phyloP scores from a whole-genome alignment of 192 early-diverging fungal species.

The Umbelopsis sp. region DNA sequence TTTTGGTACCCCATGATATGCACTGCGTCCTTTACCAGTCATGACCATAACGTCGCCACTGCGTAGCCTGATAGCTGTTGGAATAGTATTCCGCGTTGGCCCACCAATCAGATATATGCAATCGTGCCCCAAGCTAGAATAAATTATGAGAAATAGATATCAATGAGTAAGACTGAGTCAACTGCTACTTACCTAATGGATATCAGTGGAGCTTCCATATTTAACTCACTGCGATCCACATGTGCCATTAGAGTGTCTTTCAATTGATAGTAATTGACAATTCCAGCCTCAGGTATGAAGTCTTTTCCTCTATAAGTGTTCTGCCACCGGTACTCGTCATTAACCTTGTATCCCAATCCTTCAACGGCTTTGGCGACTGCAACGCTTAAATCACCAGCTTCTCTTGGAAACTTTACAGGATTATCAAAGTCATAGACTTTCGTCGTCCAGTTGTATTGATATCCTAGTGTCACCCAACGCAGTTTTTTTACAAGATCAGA shows the following conservation, averaged over 20 bases:
- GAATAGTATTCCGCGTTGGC: conserved; percentile 63
- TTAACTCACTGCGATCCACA: conserved; percentile 89
- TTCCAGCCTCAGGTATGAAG: conserved; percentile 85
- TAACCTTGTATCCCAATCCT: conserved; percentile 34
- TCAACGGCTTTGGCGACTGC: conserved; percentile 70
- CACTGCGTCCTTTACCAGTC: conserved; percentile 74
- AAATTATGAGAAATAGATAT: conserved; percentile 16
- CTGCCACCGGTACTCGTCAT: conserved; percentile 20
- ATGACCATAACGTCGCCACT: conserved; percentile 91
- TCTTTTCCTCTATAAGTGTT: conserved; percentile 61
- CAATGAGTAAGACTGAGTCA: neutral
- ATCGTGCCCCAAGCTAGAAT: conserved; percentile 64
- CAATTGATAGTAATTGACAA: conserved; percentile 91
- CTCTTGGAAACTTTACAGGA: conserved; percentile 68
- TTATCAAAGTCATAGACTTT: conserved; percentile 79
- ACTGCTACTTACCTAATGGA: conserved; percentile 63
- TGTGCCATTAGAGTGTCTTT: conserved; percentile 87
- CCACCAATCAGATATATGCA: conserved; percentile 88
- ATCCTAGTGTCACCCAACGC: conserved; percentile 78
- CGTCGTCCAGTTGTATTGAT: conserved; percentile 81
- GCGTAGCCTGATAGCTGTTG: conserved; percentile 72
- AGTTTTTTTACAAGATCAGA: conserved; percentile 51
- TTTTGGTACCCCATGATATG: conserved; percentile 66
- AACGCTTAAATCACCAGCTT: conserved; percentile 60
- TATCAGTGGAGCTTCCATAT: conserved; percentile 84